Evolutionary conservation across 2,329 filamentous ascomycete genomes (phyloP).

Genomic region (Celoporthe dispersa): DNA sequence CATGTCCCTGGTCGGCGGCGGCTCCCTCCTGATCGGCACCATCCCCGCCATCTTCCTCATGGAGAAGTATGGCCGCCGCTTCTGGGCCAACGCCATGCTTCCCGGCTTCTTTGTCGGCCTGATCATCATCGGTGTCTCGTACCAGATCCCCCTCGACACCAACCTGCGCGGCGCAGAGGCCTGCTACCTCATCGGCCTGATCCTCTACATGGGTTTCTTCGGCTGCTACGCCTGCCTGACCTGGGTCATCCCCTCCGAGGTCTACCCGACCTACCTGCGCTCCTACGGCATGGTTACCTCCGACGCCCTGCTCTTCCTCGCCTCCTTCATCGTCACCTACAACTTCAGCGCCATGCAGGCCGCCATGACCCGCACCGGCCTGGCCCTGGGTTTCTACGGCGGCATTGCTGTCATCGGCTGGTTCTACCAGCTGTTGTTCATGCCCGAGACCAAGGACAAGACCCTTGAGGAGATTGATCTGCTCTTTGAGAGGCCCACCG

Average conservation of each 20-base stretch:
- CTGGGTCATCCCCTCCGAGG: constrained; percentile 70
- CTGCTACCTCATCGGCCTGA: constrained; percentile 68
- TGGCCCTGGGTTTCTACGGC: constrained; percentile 73
- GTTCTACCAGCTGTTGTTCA: constrained; percentile 75
- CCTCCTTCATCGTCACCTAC: constrained; percentile 75
- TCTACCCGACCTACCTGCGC: constrained; percentile 74
- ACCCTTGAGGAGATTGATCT: constrained; percentile 73
- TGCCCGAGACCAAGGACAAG: constrained; percentile 75
- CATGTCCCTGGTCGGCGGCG: constrained; percentile 76
- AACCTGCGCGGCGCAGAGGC: constrained; percentile 57
- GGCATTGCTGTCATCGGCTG: constrained; percentile 73
- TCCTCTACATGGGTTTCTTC: constrained; percentile 72
- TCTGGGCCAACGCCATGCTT: constrained; percentile 75
- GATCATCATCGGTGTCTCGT: constrained; percentile 67
- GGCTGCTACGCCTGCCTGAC: constrained; percentile 68
- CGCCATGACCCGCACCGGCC: constrained; percentile 68
- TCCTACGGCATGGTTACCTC: constrained; percentile 76
- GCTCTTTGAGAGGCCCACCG: constrained; percentile 67
- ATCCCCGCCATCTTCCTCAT: constrained; percentile 72
- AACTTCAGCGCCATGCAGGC: constrained; percentile 74
- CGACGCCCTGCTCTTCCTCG: constrained; percentile 70
- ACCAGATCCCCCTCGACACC: constrained; percentile 55
- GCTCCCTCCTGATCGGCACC: constrained; percentile 67
- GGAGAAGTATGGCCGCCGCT: constrained; percentile 73
- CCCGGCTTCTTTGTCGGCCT: constrained; percentile 74